A percentile compares a stretch with the other conserved stretches of the same genome.
These are phyloP conservation scores for Mrakia frigida DNA, from an alignment of 768 basidiomycete genomes.

Conservation along the genomic window DNA sequence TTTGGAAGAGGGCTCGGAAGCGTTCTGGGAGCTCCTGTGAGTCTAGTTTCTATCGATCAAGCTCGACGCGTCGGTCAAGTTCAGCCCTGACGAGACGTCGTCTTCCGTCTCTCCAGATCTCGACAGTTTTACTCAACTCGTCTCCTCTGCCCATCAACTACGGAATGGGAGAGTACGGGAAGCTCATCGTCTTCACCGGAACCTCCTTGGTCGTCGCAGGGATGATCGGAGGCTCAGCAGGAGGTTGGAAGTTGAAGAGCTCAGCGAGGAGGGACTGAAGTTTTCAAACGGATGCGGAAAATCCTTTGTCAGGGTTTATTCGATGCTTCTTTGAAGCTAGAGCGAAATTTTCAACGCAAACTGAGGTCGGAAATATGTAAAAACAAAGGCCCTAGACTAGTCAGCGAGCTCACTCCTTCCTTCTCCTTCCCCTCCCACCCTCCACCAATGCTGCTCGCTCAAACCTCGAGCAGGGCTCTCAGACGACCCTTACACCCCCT, in stretches of 20 bases:
- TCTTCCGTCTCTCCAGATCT: not conserved
- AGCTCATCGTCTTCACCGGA: not conserved
- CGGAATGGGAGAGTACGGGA: conserved; percentile 4
- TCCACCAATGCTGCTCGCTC: conserved; percentile 11
- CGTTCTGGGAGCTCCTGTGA: not conserved
- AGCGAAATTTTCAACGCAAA: no score
- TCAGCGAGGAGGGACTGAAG: not conserved
- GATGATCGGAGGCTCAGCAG: not conserved
- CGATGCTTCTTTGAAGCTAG: no score
- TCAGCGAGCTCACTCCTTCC: not conserved
- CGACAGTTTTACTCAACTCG: not conserved
- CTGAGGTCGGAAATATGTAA: not conserved
- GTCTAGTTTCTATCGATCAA: not conserved
- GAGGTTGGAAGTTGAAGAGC: not conserved
- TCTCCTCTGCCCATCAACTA: not conserved
- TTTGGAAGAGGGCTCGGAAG: not conserved
- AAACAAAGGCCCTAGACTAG: not conserved
- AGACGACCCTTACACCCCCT: not conserved
- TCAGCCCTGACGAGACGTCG: not conserved
- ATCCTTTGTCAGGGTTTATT: not conserved
- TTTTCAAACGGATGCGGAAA: not conserved
- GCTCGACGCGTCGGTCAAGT: not conserved
- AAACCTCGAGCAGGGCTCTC: conserved; percentile 11
- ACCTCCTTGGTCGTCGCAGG: not conserved
- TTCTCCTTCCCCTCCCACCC: not conserved